Evolutionary conservation across 306 rosid species (phyloP), one percentile per base, ranked within the genome.

Genomic region (Macrotyloma uniflorum): DNA sequence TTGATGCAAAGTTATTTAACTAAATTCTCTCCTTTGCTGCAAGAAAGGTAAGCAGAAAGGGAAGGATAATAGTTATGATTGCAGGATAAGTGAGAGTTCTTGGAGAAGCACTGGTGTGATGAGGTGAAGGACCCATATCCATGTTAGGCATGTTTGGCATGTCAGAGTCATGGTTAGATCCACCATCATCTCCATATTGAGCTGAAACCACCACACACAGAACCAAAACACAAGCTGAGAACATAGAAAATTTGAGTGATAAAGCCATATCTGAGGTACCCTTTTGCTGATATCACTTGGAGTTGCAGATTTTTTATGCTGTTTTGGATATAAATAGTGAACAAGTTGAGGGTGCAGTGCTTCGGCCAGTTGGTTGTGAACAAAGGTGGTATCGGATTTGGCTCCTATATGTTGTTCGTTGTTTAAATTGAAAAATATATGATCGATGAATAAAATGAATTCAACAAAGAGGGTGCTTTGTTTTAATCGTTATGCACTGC

Each of bases 161-260:
- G 20, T 22, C 42, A 40, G 70, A 45, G n/a, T 3, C 74, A 63
- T 22, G 0, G 53, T 20, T 36, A 1, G 74, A 0, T 0, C 70
- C 75, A 3, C 14, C 65, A 2, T 4, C 74, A 0, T 10, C 74
- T 11, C 79, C 86, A 77, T 83, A 77, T 72, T 78, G 88, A 13
- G 84, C 90, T 2, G 86, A 70, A 80, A 53, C 81, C 46, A 79
- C 83, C 76, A 74, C 53, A 57, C 62, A 71, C 38, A 86, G 63
- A n/a, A 86, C 36, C 14, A 85, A 75, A 19, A 87, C 50, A 47
- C 82, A 86, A 59, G 87, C 82, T 59, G 81, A 78, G 1, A 87
- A 45, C 77, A 81, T 9, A 9, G 73, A 82, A 32, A 80, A 59
- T 49, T 47, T 84, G 22, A 67, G 1, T 59, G 51, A 66, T 30